phyloP scores from a whole-genome alignment of 78 protist species.

The Dictyostelium purpureum region DNA sequence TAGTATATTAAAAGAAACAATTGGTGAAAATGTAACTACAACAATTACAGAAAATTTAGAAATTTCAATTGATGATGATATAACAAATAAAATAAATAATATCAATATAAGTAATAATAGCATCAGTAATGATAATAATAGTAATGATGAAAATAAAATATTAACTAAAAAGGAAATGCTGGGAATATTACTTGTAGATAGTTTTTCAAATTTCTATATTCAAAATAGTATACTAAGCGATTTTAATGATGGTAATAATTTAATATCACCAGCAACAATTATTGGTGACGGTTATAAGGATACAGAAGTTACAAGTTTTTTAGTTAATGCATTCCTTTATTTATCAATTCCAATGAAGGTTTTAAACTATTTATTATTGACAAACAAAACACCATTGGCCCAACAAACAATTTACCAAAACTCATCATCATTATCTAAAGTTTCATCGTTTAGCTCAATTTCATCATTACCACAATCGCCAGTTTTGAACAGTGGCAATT shows the following conservation, averaged over 20 bases:
- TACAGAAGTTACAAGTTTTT: constrained; percentile 37
- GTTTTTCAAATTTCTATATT: constrained; percentile 29
- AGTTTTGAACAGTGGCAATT: neutral
- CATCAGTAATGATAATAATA: neutral
- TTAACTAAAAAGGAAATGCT: constrained; percentile 33
- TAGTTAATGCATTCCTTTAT: neutral
- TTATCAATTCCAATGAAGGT: constrained; percentile 13
- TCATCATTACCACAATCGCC: neutral
- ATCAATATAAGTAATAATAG: neutral
- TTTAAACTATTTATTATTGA: constrained; percentile 16
- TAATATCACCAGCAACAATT: neutral
- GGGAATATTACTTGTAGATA: constrained; percentile 34
- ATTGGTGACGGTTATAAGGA: neutral
- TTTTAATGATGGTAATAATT: neutral
- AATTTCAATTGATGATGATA: neutral
- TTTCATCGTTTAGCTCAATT: neutral
- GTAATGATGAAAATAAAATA: neutral
- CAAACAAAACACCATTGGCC: neutral
- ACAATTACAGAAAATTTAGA: neutral
- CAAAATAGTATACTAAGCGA: neutral
- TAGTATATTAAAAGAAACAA: neutral
- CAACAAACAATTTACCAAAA: neutral
- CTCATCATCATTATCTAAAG: neutral
- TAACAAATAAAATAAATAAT: neutral
- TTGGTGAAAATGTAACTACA: neutral